Conservation (phyloP, 441 rosid genomes). For the Euphorbia schlechtendalii region DNA sequence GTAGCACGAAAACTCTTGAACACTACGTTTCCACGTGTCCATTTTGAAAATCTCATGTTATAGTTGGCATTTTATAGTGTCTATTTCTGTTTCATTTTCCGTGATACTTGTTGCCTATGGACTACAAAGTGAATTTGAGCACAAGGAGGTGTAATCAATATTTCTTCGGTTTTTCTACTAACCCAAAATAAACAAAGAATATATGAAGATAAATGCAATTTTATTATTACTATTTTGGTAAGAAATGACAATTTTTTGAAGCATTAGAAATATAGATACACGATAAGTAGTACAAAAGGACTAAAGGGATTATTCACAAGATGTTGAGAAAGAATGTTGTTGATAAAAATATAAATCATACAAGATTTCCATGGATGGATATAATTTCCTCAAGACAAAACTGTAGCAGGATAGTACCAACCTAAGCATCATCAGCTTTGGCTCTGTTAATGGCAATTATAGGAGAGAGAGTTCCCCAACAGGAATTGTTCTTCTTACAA, state of each 20-base stretch:
- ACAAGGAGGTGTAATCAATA: not conserved
- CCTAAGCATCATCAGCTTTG: not conserved
- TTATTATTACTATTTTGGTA: not conserved
- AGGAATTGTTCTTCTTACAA: conserved; percentile 66
- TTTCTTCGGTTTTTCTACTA: not conserved
- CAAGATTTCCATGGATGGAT: not conserved
- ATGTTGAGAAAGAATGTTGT: conserved; percentile 3
- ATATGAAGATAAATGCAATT: not conserved
- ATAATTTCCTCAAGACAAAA: conserved; percentile 10
- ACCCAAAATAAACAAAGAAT: not conserved
- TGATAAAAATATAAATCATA: not conserved
- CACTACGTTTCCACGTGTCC: too few species aligned
- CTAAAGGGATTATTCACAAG: conserved; percentile 1
- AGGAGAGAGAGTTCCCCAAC: conserved; percentile 67
- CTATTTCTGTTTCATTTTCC: too few species aligned
- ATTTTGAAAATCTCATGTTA: too few species aligned
- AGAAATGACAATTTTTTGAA: not conserved
- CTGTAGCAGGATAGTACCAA: conserved; percentile 3
- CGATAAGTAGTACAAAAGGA: not conserved
- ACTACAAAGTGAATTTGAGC: not conserved
- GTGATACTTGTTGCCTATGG: too few species aligned
- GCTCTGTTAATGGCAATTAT: conserved; percentile 11
- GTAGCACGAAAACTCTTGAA: too few species aligned
- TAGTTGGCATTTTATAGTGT: too few species aligned
- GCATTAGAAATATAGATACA: not conserved